These are phyloP conservation scores for Coemansia sp. DNA, from an alignment of 192 early-diverging fungal genomes.

Conservation along the genomic window DNA sequence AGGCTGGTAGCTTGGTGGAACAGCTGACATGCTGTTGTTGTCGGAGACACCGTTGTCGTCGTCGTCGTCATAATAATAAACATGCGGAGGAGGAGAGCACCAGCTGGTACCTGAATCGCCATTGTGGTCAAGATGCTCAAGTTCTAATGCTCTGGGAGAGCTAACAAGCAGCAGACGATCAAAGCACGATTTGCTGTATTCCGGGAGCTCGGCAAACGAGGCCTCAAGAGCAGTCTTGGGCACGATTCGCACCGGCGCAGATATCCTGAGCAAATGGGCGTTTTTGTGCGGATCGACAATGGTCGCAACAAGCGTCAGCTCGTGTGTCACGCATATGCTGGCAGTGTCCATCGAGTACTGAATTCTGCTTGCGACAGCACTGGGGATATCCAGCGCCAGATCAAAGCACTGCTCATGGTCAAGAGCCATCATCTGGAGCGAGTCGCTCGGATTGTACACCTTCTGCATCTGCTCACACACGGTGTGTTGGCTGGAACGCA, in stretches of 20 bases:
- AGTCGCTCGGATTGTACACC: slow-evolving; percentile 5
- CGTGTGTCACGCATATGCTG: slow-evolving; percentile 28
- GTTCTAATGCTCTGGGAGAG: not conserved
- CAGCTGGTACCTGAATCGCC: not conserved
- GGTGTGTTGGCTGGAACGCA: slow-evolving; percentile 7
- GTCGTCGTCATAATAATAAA: not conserved
- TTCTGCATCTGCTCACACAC: slow-evolving; percentile 13
- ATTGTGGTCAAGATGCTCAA: not conserved
- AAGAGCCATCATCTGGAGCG: slow-evolving; percentile 16
- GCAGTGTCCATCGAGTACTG: slow-evolving; percentile 42
- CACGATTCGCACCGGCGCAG: slow-evolving; percentile 26
- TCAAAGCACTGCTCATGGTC: slow-evolving; percentile 29
- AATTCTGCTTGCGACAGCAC: slow-evolving; percentile 20
- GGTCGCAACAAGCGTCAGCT: slow-evolving; percentile 41
- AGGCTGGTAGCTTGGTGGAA: slow-evolving; percentile 27
- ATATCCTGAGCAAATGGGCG: slow-evolving; percentile 33
- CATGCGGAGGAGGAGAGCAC: not conserved
- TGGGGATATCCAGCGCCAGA: slow-evolving; percentile 26
- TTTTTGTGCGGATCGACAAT: slow-evolving; percentile 23
- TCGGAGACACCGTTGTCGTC: not conserved
- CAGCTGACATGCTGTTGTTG: not conserved
- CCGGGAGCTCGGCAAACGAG: slow-evolving; percentile 27
- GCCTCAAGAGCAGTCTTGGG: slow-evolving; percentile 19
- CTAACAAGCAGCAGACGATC: slow-evolving; percentile 33
- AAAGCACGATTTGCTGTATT: slow-evolving; percentile 18